Percentiles rank a stretch among this genome's conserved stretches.
Conservation (phyloP, 345 rosid genomes). For the Salix arbutifolia region DNA sequence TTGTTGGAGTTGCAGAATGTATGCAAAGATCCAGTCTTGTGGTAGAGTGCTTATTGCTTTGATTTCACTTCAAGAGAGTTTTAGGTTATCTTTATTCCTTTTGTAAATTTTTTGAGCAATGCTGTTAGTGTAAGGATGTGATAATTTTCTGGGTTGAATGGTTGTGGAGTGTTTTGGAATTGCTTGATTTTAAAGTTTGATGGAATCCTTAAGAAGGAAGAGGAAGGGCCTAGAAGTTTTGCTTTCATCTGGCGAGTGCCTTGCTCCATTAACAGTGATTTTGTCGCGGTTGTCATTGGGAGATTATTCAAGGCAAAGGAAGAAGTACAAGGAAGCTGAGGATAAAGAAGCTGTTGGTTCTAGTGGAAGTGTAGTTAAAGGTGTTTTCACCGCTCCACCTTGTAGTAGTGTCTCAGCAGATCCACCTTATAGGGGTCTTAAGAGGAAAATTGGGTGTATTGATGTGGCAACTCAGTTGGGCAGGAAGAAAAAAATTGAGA, state of each 20-base stretch:
- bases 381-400: slow-evolving; percentile 9
- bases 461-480: slow-evolving; percentile 7
- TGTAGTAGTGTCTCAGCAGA: slow-evolving; percentile 5
- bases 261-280: not conserved
- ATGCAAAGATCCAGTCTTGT: slow-evolving; percentile 7
- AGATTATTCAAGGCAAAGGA: slow-evolving; percentile 18
- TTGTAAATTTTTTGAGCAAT: not conserved
- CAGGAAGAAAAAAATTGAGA: slow-evolving; percentile 12
- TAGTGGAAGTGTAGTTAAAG: slow-evolving; percentile 3
- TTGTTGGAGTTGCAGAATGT: slow-evolving; percentile 7
- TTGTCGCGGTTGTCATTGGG: slow-evolving; percentile 3
- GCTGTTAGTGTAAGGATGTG: not conserved
- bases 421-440: slow-evolving; percentile 14
- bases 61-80: slow-evolving; percentile 6
- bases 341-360: slow-evolving; percentile 3
- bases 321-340: slow-evolving; percentile 8
- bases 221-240: slow-evolving; percentile 13
- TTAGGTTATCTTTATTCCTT: not conserved
- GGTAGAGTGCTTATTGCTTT: slow-evolving; percentile 1
- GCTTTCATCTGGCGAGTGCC: not conserved
- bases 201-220: slow-evolving; percentile 18
- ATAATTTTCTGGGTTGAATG: not conserved
- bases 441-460: slow-evolving; percentile 19
- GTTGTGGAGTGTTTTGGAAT: slow-evolving; percentile 1
- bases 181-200: not conserved